Evolutionary conservation across 805 yeast species (phyloP), one percentile per base, ranked within the genome.

Genomic region (Myxozyma geophila): DNA sequence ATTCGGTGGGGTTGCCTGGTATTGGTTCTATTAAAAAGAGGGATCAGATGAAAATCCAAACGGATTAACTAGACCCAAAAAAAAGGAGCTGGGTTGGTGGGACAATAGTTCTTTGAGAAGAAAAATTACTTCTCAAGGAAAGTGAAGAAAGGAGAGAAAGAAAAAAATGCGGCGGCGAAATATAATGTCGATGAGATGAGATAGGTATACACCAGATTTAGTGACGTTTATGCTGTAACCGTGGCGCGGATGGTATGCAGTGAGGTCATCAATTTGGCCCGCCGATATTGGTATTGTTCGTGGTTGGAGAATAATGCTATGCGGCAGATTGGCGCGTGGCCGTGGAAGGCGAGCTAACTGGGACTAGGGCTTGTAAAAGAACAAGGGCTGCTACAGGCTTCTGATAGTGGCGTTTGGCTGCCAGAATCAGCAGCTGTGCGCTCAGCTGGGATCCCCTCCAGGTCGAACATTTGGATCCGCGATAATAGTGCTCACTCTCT

Each of bases 51-150:
- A 28, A 39, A 44, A 44, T 40, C 56, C 58, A 44, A n/a, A 10
- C 33, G 47, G 47, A 57, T 41, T 39, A 58, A 48, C 49, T 44
- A 52, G 35, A 35, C 21, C 57, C 53, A 54, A 55, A 53, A 60
- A 61, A 50, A 33, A n/a, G 28, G 46, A 44, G 49, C 43, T 23
- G 53, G 35, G 5, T 49, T 35, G 49, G 50, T 43, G 41, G 28
- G 43, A 35, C 33, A 58, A 35, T 28, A 36, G 52, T 12, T 19
- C 49, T 44, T 23, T 35, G 58, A 58, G 62, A 64, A 52, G 58
- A 57, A 46, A 41, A 58, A 48, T 21, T 54, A 46, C 68, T 61
- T 62, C 68, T 64, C 67, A 55, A 41, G 40, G 57, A 48, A 52
- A 28, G 51, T 43, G 55, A 40, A 15, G 67, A 55, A 50, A 41